Base-by-base conservation (phyloP, 2,329 filamentous ascomycete species). In the Escovopsis sp. region DNA sequence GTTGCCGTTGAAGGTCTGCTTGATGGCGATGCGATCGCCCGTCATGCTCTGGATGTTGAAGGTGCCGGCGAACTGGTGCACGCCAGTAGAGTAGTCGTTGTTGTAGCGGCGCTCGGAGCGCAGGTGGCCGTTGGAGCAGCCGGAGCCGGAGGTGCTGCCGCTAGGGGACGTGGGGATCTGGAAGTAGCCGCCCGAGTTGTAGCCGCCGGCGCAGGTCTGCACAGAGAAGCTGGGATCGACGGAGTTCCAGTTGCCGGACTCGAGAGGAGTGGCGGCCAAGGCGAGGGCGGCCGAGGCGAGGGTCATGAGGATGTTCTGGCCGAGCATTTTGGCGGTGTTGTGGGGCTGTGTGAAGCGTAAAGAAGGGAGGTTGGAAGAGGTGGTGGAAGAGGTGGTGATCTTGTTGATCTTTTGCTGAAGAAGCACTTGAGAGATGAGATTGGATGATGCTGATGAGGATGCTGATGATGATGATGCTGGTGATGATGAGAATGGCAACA, bases 1-100 rank as follows among this genome's bases (percentile, higher is more conserved):
- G 42, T 47, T 32, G 36, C 48, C 50, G 44, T 54, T 50, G 44
- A 53, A 51, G 3, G 49, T 53, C 40, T 54, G 52, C 45, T 51
- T 51, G 47, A 54, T 48, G 26, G 51, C 46, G 19, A 53, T 43
- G 42, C 46, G 49, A 39, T 39, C 45, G 40, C 50, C 50, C 4
- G 47, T 47, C 40, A 51, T 43, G 36, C 45, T 51, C 40, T 53
- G 49, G 47, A 54, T 52, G 10, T 33, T 51, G 45, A 54, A 53
- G 26, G 38, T 43, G 40, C 49, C 52, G 32, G 49, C 49, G 36
- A 54, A 54, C 40, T 54, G 50, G 44, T 40, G 48, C 12, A 47
- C 44, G 10, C 48, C 50, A 4, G 48, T 39, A 6, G 38, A 36
- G 43, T 53, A 53, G 42, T 51, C 45, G 47, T 51, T 36, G 15